Percentiles rank a stretch among this genome's conserved stretches.
Conservation (phyloP, 345 rosid species). For the Gossypium turneri region DNA sequence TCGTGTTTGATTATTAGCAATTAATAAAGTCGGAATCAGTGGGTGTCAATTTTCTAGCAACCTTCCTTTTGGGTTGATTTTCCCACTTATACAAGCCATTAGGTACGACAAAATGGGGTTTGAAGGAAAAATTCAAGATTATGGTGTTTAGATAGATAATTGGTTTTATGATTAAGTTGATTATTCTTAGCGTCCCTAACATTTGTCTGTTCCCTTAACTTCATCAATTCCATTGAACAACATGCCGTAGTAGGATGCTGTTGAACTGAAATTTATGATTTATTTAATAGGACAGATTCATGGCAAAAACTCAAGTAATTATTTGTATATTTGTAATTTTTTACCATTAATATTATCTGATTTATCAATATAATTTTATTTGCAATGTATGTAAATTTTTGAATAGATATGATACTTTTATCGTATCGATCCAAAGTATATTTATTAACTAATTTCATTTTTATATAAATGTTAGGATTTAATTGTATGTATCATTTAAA, state of each 20-base stretch:
- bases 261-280: not conserved
- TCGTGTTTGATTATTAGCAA: not conserved
- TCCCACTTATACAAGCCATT: not conserved
- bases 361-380: no score
- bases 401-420: no score
- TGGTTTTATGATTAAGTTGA: not conserved
- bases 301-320: no score
- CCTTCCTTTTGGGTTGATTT: not conserved
- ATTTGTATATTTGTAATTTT: no score
- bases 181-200: not conserved
- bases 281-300: no score
- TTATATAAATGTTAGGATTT: no score
- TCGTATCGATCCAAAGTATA: no score
- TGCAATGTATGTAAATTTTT: no score
- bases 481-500: no score
- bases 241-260: not conserved
- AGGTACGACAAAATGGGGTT: not conserved
- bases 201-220: constrained; percentile 7
- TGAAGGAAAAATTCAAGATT: not conserved
- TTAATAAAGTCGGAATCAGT: not conserved
- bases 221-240: not conserved
- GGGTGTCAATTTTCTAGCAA: not conserved
- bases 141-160: not conserved
- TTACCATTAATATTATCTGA: no score
- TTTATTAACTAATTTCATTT: no score